These are phyloP conservation scores for Ophiorrhiza pumila DNA, from an alignment of 257 asterid genomes.

Conservation along the genomic window DNA sequence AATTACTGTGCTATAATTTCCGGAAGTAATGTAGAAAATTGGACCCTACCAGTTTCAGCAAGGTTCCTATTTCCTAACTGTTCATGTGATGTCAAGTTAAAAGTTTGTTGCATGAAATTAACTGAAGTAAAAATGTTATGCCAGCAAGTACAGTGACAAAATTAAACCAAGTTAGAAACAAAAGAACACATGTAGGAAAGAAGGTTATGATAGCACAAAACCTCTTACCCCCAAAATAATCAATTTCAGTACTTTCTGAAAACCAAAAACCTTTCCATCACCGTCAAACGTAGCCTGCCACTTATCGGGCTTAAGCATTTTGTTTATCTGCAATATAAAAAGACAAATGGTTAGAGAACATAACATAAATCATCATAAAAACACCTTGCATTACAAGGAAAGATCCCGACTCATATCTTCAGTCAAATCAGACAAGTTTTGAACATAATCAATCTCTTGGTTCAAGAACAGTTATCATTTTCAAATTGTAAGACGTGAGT, in stretches of 20 bases:
- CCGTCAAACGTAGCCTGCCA: slow-evolving; percentile 88
- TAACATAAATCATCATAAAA: not conserved
- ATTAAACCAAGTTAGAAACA: not conserved
- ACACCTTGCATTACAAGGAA: not conserved
- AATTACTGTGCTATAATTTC: not conserved
- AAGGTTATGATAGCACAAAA: slow-evolving; percentile 1
- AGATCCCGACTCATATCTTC: not conserved
- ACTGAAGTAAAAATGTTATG: not conserved
- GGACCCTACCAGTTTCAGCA: not conserved
- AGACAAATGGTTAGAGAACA: not conserved
- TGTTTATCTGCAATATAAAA: slow-evolving; percentile 53
- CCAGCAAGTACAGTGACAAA: not conserved
- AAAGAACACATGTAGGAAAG: slow-evolving; percentile 8
- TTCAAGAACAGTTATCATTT: not conserved
- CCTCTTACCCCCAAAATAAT: slow-evolving; percentile 82
- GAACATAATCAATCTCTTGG: slow-evolving; percentile 4
- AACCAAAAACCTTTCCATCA: slow-evolving; percentile 88
- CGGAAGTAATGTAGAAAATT: not conserved
- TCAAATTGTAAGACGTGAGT: not conserved
- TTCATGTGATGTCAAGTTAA: not conserved
- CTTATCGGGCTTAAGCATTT: slow-evolving; percentile 96
- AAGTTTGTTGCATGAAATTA: not conserved
- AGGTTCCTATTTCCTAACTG: not conserved
- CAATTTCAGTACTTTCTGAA: slow-evolving; percentile 75
- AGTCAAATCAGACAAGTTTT: not conserved